A percentile compares a stretch with the other conserved stretches of the same genome.
phyloP scores from a whole-genome alignment of 2,329 filamentous ascomycete species.

The Aspergillus flavus region DNA sequence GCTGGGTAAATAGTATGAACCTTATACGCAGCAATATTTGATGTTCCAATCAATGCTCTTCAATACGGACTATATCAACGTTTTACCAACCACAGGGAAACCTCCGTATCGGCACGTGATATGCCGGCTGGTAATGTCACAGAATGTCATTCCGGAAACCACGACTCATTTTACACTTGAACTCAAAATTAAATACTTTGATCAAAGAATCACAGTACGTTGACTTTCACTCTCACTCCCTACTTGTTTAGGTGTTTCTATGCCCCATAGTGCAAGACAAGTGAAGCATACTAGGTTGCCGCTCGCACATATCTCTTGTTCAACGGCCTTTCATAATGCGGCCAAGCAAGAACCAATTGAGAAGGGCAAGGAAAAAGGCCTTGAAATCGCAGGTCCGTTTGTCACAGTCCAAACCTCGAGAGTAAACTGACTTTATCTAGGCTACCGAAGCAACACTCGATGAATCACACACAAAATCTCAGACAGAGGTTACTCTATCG shows the following conservation, averaged over 20 bases:
- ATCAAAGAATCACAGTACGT: neutral
- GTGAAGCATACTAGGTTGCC: neutral
- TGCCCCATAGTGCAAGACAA: neutral
- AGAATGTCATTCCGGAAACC: neutral
- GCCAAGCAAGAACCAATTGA: constrained; percentile 91
- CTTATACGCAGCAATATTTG: neutral
- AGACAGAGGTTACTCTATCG: constrained; percentile 14
- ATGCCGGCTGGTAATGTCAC: neutral
- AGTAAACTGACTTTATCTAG: constrained; percentile 31
- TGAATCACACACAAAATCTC: constrained; percentile 8
- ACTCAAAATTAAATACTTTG: neutral
- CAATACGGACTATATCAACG: too few species aligned
- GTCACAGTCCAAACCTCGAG: neutral
- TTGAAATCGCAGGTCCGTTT: constrained; percentile 67
- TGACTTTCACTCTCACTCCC: neutral
- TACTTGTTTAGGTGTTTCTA: neutral
- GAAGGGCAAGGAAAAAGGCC: constrained; percentile 92
- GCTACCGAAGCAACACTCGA: constrained; percentile 24
- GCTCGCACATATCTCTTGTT: neutral
- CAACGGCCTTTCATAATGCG: constrained; percentile 50
- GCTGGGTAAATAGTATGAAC: neutral
- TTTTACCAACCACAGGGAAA: too few species aligned
- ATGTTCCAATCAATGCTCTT: too few species aligned
- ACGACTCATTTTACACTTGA: neutral
- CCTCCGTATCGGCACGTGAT: neutral